phyloP scores from a whole-genome alignment of 1,284 basidiomycete species.

The Ustilago shanxiensis region DNA sequence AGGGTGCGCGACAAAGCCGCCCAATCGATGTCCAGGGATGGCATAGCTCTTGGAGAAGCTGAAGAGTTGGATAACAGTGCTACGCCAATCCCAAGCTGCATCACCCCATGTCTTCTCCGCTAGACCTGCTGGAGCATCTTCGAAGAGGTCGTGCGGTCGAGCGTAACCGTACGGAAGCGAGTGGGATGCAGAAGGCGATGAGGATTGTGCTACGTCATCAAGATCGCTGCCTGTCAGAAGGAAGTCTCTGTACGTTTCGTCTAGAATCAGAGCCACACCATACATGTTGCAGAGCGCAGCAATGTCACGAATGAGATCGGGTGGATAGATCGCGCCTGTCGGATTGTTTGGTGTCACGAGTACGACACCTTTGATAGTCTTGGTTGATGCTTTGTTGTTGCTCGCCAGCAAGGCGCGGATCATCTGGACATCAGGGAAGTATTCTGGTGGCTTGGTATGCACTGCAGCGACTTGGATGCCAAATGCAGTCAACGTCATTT shows the following conservation, averaged over 20 bases:
- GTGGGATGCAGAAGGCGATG: neutral
- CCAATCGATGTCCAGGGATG: conserved; percentile 86
- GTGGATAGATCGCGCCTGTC: conserved; percentile 81
- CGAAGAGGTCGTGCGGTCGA: conserved; percentile 76
- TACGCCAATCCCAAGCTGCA: conserved; percentile 71
- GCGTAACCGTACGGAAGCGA: conserved; percentile 39
- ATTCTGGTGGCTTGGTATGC: conserved; percentile 73
- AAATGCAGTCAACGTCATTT: conserved; percentile 76
- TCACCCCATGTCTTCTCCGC: conserved; percentile 18
- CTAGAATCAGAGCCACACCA: conserved; percentile 80
- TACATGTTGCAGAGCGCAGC: conserved; percentile 76
- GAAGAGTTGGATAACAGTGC: conserved; percentile 71
- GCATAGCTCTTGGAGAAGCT: conserved; percentile 80
- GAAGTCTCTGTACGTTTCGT: conserved; percentile 81
- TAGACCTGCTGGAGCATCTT: conserved; percentile 30
- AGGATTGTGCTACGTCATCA: conserved; percentile 1
- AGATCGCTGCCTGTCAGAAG: conserved; percentile 71
- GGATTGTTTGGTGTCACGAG: conserved; percentile 73
- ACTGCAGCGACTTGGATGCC: conserved; percentile 75
- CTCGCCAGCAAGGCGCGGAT: conserved; percentile 75
- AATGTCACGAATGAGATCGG: conserved; percentile 77
- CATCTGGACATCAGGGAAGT: conserved; percentile 76
- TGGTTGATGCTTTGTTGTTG: conserved; percentile 71
- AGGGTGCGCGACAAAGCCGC: conserved; percentile 79
- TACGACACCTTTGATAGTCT: conserved; percentile 77